Base-by-base conservation (phyloP, 495 filamentous ascomycete species). In the Aspergillus kassunensis region DNA sequence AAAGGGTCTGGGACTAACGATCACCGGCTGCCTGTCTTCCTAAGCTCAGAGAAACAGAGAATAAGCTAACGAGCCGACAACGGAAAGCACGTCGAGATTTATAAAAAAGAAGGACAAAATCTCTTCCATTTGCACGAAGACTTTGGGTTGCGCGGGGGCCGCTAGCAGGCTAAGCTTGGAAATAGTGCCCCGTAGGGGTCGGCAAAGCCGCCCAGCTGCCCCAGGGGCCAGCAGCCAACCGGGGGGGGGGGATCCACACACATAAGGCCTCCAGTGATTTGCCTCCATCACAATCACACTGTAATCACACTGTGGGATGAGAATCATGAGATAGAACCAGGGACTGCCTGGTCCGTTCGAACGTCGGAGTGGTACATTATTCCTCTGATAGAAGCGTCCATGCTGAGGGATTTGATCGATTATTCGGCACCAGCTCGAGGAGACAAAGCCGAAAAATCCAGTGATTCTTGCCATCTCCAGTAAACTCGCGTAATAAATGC, bases 81-180 rank as follows among this genome's bases (percentile, higher is more conserved):
- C 6, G 21, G 27, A 9, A 10, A 9, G 37, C 37, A 30, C 30
- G 9, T n/a, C 44, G 19, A 35, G 25, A 46, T 46, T 23, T 35
- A 46, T 46, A 35, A 13, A 35, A n/a, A n/a, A n/a, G n/a, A n/a
- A n/a, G n/a, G n/a, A n/a, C n/a, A 8, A 33, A 34, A 31, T 46
- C 30, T 46, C 44, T 24, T 35, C 15, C 1, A 35, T 42, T 25
- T 42, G 4, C 10, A 11, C 34, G 23, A 37, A 33, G 31, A 37
- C 18, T 24, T 31, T 27, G 20, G 19, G 3, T 18, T 25, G 31
- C 21, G 45, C 45, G 45, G 45, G 45, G 31, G 20, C 19, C 37
- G 16, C 37, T 41, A 41, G n/a, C 35, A 19, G 37, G 45, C 41
- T 56, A 53, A 60, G 58, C 58, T 54, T 54, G 46, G 39, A 44